These are phyloP conservation scores for Exophiala xenobiotica DNA, from an alignment of 2,329 filamentous ascomycete species.

Conservation along the genomic window DNA sequence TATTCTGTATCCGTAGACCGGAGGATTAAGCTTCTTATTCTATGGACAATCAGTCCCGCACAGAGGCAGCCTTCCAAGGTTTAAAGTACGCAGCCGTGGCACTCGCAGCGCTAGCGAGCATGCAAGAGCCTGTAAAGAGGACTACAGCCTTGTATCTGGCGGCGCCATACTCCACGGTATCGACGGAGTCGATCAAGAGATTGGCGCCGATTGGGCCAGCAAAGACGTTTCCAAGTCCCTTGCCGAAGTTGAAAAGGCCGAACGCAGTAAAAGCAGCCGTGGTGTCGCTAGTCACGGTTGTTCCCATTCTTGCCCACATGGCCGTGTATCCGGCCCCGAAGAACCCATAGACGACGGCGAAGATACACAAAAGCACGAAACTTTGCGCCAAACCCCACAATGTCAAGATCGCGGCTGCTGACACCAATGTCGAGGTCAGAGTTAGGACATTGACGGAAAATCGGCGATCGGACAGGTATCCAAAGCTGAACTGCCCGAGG, in stretches of 20 bases:
- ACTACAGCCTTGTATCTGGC: conserved; percentile 24
- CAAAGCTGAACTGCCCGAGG: conserved; percentile 24
- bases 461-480: conserved; percentile 41
- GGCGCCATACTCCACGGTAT: conserved; percentile 14
- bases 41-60: neutral
- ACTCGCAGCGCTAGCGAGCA: conserved; percentile 26
- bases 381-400: conserved; percentile 49
- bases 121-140: conserved; percentile 27
- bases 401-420: conserved; percentile 43
- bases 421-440: conserved; percentile 42
- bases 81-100: neutral
- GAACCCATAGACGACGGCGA: conserved; percentile 46
- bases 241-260: conserved; percentile 26
- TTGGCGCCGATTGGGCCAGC: conserved; percentile 29
- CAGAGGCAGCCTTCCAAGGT: neutral
- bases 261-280: conserved; percentile 24
- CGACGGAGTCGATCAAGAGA: conserved; percentile 11
- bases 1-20: no score
- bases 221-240: conserved; percentile 31
- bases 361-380: conserved; percentile 43
- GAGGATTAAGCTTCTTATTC: no score
- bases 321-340: conserved; percentile 46
- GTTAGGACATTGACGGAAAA: conserved; percentile 44
- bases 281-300: conserved; percentile 14
- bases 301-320: conserved; percentile 45